Base-by-base conservation (phyloP, 306 rosid genomes). In the Trichosanthes cucumerina region DNA sequence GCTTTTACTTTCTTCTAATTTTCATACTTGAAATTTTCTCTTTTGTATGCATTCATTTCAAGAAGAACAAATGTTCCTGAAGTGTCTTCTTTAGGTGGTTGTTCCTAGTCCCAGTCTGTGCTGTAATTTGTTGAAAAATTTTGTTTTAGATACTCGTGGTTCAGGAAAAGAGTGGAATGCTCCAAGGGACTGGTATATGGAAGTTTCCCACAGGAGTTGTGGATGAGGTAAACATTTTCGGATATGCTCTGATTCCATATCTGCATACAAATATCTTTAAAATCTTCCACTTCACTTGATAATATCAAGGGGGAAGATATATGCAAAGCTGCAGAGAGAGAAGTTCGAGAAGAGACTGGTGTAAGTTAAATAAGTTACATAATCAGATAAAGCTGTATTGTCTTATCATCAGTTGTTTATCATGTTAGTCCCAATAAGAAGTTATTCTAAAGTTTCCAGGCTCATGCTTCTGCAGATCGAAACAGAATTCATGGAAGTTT, bases 331-430 rank as follows among this genome's bases (percentile, higher is more conserved):
- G 96, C 91, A 38, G 89, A 79, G 60, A 87, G 97, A 86, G 96
- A 95, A 83, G 98, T 88, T 69, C 91, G 86, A 85, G 97, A 95
- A 88, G 98, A 95, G 87, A 92, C 97, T 49, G 93, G 93, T 72
- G 98, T 95, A 81, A 90, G 96, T 82, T 56, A 39, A 38, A 2
- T 81, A 79, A 34, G 39, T 52, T 74, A 3, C 10, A 6, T 66
- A 49, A 43, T 41, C 39, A 33, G 44, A 72, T 82, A 44, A 36
- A 66, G 53, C 71, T 36, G 34, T 47, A 53, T 81, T 33, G 38
- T 75, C 39, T 16, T 39, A 14, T 66, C 43, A 13, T 41, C 53
- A 43, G 53, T 73, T 31, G 78, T 71, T 26, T 44, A 70, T 71
- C 58, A 46, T 71, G 57, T 71, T 71, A 13, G 56, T 46, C 21